Base-by-base conservation (phyloP, 208 protist genomes). In the Wallacemonas sp. region DNA sequence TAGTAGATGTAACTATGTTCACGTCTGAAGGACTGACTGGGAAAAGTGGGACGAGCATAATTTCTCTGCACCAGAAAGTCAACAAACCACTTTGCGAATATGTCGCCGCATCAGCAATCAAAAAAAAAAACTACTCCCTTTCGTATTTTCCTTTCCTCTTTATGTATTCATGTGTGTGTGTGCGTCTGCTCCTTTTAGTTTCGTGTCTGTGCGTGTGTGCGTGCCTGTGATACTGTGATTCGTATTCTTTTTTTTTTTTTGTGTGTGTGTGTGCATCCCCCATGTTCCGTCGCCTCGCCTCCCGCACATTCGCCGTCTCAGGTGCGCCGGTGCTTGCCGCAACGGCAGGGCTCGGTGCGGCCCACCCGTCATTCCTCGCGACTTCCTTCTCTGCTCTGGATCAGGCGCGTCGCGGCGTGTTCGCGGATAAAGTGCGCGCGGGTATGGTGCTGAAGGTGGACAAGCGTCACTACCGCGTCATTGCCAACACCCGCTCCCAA, bases 401-500 rank as follows among this genome's bases (percentile, higher is more conserved):
- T 3, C 49, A 62, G 41, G 1, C 74, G 1, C 77, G 71, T 49
- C 90, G 90, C 45, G 68, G 72, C 38, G 77, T 96, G 30, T 91
- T 94, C 67, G 80, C 90, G 2, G 90, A 96, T 65, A 93, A 92
- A 62, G 82, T 91, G 38, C 79, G 90, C 15, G 84, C 88, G 19
- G 90, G 90, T n/a, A 87, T 91, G 77, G 80, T 96, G 31, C 49
- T 96, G 27, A 81, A 82, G 26, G 68, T 94, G 22, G 90, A 96
- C 69, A 91, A 91, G 62, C 60, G 72, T 12, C 71, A 82, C 46
- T 96, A 86, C 55, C 87, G 90, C 47, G 90, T 94, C 22, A 51
- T 90, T 11, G 82, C 79, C 46, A 91, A 86, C 71, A 93, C 83
- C 6, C 87, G 90, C 38, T 93, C 90, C 21, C 90, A 96, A 65